phyloP scores from a whole-genome alignment of 768 basidiomycete genomes.

The Favolaschia claudopus region DNA sequence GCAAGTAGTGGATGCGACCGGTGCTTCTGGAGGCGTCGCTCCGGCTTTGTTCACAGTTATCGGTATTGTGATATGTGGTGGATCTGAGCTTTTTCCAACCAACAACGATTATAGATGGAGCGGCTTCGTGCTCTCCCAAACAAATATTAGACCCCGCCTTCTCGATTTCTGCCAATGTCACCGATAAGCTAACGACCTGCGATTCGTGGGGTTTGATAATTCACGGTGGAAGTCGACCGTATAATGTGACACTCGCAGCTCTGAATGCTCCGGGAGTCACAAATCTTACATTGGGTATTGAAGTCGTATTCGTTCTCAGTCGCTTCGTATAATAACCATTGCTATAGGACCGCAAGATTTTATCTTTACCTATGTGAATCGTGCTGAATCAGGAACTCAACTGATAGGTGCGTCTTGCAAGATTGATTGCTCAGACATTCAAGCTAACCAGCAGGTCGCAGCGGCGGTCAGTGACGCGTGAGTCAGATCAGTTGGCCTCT shows the following conservation, averaged over 20 bases:
- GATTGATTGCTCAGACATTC: too few relatives aligned
- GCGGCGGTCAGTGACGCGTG: too few relatives aligned
- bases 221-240: slow-evolving; percentile 48
- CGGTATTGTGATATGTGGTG: too few relatives aligned
- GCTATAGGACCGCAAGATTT: slow-evolving; percentile 29
- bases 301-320: not conserved
- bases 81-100: too few relatives aligned
- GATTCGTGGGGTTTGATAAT: slow-evolving; percentile 48
- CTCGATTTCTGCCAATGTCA: slow-evolving; percentile 43
- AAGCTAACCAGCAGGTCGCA: too few relatives aligned
- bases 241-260: slow-evolving; percentile 45
- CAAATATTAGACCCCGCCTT: slow-evolving; percentile 32
- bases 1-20: slow-evolving; percentile 43
- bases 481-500: too few relatives aligned
- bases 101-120: too few relatives aligned
- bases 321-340: not conserved
- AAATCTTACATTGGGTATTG: slow-evolving; percentile 42
- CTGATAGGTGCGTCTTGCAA: slow-evolving; percentile 47
- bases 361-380: slow-evolving; percentile 45
- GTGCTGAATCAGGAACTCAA: slow-evolving; percentile 36
- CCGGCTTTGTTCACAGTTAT: slow-evolving; percentile 36
- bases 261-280: slow-evolving; percentile 41
- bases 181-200: slow-evolving; percentile 43
- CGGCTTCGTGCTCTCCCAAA: slow-evolving; percentile 38
- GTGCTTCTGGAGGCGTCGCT: slow-evolving; percentile 43